phyloP scores from a whole-genome alignment of 2,329 filamentous ascomycete genomes.

The Pseudopyrenochaeta lycopersici region DNA sequence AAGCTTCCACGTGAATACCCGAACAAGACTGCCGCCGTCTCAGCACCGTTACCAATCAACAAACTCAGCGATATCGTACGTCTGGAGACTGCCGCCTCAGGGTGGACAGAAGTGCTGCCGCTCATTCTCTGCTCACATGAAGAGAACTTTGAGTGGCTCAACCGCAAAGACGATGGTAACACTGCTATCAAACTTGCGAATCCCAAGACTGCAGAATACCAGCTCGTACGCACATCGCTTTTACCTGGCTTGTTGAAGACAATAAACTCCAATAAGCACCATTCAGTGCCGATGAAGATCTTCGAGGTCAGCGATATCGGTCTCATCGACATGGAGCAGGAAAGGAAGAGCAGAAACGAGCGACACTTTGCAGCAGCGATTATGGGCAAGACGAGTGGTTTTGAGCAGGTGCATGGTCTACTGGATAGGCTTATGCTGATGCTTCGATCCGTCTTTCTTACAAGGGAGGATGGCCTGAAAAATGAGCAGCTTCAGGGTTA shows the following conservation, averaged over 20 bases:
- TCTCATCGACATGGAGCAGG: slow-evolving; percentile 82
- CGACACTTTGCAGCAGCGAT: slow-evolving; percentile 95
- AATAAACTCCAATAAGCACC: slow-evolving; percentile 89
- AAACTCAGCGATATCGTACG: slow-evolving; percentile 94
- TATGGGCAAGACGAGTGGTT: slow-evolving; percentile 93
- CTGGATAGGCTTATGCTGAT: slow-evolving; percentile 92
- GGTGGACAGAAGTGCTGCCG: slow-evolving; percentile 96
- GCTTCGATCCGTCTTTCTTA: slow-evolving; percentile 84
- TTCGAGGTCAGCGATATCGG: slow-evolving; percentile 92
- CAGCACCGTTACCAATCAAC: slow-evolving; percentile 88
- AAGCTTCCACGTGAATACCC: slow-evolving; percentile 87
- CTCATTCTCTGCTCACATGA: slow-evolving; percentile 97
- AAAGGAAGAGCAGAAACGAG: slow-evolving; percentile 90
- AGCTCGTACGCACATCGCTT: slow-evolving; percentile 87
- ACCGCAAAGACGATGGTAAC: slow-evolving; percentile 85
- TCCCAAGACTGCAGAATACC: slow-evolving; percentile 92
- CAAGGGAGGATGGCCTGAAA: slow-evolving; percentile 71
- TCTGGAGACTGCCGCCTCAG: slow-evolving; percentile 87
- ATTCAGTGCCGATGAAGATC: slow-evolving; percentile 87
- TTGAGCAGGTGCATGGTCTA: slow-evolving; percentile 94
- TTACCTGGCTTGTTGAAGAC: slow-evolving; percentile 92
- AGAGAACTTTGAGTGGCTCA: slow-evolving; percentile 96
- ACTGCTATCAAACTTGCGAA: slow-evolving; percentile 88
- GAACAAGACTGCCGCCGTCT: slow-evolving; percentile 85
- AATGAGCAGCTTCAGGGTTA: slow-evolving; percentile 74